phyloP scores from a whole-genome alignment of 2,329 filamentous ascomycete species.

The Amesomyces nigricolor region DNA sequence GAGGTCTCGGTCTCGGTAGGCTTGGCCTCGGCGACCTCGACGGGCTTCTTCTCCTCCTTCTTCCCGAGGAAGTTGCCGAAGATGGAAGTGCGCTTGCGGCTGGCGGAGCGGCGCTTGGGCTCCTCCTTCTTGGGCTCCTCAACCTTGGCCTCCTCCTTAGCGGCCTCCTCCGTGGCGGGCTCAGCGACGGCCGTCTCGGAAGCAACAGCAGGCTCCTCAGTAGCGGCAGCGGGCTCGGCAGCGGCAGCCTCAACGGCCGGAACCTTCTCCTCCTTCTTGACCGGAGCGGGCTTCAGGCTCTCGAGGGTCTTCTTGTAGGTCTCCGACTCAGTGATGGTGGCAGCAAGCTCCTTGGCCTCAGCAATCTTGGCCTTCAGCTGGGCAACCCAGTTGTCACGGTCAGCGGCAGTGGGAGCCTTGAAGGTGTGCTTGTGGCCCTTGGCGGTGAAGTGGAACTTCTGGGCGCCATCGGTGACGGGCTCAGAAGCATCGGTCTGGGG shows the following conservation, averaged over 20 bases:
- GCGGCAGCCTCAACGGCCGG: conserved; percentile 32
- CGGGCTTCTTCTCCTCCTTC: conserved; percentile 43
- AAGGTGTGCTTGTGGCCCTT: conserved; percentile 90
- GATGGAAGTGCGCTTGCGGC: conserved; percentile 61
- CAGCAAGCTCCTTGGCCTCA: conserved; percentile 77
- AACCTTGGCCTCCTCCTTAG: conserved; percentile 40
- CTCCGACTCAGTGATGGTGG: conserved; percentile 69
- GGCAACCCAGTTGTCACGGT: conserved; percentile 89
- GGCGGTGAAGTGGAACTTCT: conserved; percentile 81
- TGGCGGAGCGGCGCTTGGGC: conserved; percentile 57
- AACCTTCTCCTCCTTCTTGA: conserved; percentile 42
- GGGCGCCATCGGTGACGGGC: conserved; percentile 66
- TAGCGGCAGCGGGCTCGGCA: conserved; percentile 33
- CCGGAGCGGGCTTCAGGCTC: conserved; percentile 52
- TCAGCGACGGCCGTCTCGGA: conserved; percentile 35
- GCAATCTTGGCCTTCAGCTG: conserved; percentile 76
- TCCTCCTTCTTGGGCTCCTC: conserved; percentile 44
- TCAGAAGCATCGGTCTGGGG: conserved; percentile 57
- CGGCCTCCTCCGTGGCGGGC: conserved; percentile 37
- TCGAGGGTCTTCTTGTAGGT: conserved; percentile 83
- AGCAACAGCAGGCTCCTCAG: conserved; percentile 27
- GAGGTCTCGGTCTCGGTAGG: conserved; percentile 33
- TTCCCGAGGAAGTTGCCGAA: conserved; percentile 50
- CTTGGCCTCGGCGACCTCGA: conserved; percentile 31
- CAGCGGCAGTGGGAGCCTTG: conserved; percentile 67